Percentiles rank a stretch among this genome's conserved stretches.
phyloP scores from a whole-genome alignment of 148 eudicot genomes.

The Vaccinium corymbosum region DNA sequence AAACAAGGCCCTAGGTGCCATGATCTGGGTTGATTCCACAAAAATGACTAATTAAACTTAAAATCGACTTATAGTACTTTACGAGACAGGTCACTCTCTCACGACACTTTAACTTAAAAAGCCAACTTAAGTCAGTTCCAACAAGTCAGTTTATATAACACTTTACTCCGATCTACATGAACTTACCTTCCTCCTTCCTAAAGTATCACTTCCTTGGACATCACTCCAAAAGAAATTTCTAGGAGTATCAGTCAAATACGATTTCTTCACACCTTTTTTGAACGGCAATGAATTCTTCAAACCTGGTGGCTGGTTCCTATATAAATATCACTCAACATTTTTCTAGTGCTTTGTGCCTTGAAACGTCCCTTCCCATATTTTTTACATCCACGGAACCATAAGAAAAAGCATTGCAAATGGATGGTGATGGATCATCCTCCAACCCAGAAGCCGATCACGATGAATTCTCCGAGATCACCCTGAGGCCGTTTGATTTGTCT shows the following conservation, averaged over 20 bases:
- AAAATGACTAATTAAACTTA: no score
- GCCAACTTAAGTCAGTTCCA: no score
- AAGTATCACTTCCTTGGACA: neutral
- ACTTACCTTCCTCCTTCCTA: neutral
- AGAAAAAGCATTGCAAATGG: neutral
- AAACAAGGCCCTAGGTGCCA: no score
- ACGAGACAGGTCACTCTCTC: no score
- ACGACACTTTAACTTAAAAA: no score
- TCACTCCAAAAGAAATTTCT: neutral
- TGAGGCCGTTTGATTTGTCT: constrained; percentile 24
- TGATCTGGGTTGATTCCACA: no score
- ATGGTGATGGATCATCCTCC: neutral
- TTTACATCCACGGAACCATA: neutral
- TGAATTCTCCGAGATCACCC: constrained; percentile 24
- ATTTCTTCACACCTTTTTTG: neutral
- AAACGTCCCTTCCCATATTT: neutral
- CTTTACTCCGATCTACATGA: neutral
- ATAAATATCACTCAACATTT: neutral
- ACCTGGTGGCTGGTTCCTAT: neutral
- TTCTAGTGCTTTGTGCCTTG: neutral
- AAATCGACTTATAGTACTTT: no score
- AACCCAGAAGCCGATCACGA: neutral
- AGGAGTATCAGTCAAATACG: neutral
- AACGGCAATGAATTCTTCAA: neutral
- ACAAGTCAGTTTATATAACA: no score